phyloP scores from a whole-genome alignment of 306 rosid species.

The Canavalia ensiformis region DNA sequence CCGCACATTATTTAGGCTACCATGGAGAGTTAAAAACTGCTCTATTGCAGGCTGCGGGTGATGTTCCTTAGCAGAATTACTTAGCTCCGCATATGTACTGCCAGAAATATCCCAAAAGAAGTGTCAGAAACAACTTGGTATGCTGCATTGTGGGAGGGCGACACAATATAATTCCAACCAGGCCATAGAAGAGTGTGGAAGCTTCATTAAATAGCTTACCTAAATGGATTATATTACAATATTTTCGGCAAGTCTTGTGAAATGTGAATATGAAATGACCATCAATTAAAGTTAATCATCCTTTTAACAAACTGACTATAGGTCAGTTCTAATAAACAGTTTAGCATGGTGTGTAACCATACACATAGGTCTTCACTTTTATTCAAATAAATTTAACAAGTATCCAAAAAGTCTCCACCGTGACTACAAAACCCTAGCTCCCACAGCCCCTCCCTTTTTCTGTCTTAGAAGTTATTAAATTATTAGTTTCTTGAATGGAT shows the following conservation, averaged over 20 bases:
- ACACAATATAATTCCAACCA: slow-evolving; percentile 10
- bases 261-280: not conserved
- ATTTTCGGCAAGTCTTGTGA: slow-evolving; percentile 24
- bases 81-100: slow-evolving; percentile 83
- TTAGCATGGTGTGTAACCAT: slow-evolving; percentile 3
- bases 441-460: not conserved
- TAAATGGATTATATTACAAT: slow-evolving; percentile 21
- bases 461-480: not conserved
- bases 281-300: not conserved
- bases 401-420: slow-evolving; percentile 18
- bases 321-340: not conserved
- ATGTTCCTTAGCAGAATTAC: slow-evolving; percentile 75
- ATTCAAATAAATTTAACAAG: not conserved
- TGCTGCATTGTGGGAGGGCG: slow-evolving; percentile 16
- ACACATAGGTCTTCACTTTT: slow-evolving; percentile 22
- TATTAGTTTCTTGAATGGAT: not conserved
- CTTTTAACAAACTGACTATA: not conserved
- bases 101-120: slow-evolving; percentile 42
- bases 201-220: slow-evolving; percentile 19
- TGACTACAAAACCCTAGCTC: not conserved
- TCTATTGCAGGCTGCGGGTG: slow-evolving; percentile 84
- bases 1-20: slow-evolving; percentile 65
- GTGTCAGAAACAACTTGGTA: slow-evolving; percentile 42
- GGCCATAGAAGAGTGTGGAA: not conserved
- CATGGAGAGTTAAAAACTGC: slow-evolving; percentile 80